Evolutionary conservation across 2,329 filamentous ascomycete genomes (phyloP).

Genomic region (Colletotrichum trifolii): DNA sequence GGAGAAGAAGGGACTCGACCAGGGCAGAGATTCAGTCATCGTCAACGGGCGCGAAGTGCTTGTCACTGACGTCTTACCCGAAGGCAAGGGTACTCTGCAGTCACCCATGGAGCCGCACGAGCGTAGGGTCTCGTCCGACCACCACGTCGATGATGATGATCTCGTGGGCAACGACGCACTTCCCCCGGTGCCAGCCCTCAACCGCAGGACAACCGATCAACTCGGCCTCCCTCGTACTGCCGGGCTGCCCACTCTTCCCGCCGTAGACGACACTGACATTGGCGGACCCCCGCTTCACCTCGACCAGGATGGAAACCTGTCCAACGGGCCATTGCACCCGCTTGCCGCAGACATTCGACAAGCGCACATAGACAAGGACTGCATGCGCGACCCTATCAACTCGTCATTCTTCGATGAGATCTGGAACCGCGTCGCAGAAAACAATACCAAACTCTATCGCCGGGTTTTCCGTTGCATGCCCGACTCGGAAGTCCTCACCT

Average conservation of each 20-base stretch:
- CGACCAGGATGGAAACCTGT: constrained; percentile 63
- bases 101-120: constrained; percentile 59
- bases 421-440: constrained; percentile 88
- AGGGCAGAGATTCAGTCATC: constrained; percentile 77
- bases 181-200: constrained; percentile 68
- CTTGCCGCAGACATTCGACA: constrained; percentile 75
- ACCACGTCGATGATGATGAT: constrained; percentile 38
- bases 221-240: constrained; percentile 75
- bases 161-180: constrained; percentile 57
- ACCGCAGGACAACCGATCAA: constrained; percentile 72
- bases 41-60: constrained; percentile 78
- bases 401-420: constrained; percentile 86
- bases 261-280: constrained; percentile 83
- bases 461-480: constrained; percentile 97
- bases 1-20: constrained; percentile 67
- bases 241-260: constrained; percentile 76
- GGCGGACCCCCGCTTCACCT: constrained; percentile 75
- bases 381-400: constrained; percentile 91
- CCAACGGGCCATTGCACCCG: constrained; percentile 58
- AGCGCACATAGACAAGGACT: constrained; percentile 84
- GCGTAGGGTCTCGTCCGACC: constrained; percentile 39
- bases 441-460: constrained; percentile 95
- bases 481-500: constrained; percentile 91
- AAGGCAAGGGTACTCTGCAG: constrained; percentile 70
- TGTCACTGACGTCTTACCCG: constrained; percentile 69